phyloP scores from a whole-genome alignment of 2,329 filamentous ascomycete genomes.

The Sporothrix pseudoabietina region DNA sequence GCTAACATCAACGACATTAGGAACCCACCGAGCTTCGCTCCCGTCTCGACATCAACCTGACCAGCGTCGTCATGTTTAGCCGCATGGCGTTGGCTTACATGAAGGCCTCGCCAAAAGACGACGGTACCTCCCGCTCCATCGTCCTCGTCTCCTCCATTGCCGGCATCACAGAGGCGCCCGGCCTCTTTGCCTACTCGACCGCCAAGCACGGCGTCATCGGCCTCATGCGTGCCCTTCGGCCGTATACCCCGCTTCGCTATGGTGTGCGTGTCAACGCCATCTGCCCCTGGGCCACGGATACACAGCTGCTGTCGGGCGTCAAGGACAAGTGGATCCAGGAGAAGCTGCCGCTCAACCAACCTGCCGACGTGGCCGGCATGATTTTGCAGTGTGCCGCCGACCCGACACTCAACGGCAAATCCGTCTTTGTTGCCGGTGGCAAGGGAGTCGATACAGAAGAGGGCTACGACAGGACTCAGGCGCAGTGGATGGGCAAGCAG shows the following conservation, averaged over 20 bases:
- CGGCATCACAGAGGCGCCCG: conserved; percentile 53
- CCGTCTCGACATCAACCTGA: conserved; percentile 51
- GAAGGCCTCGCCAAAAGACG: conserved; percentile 38
- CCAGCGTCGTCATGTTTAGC: conserved; percentile 50
- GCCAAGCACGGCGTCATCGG: conserved; percentile 55
- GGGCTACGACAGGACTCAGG: conserved; percentile 35
- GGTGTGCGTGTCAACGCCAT: conserved; percentile 49
- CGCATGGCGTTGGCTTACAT: conserved; percentile 54
- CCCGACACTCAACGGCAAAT: conserved; percentile 38
- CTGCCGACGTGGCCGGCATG: conserved; percentile 46
- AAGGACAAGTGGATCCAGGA: conserved; percentile 43
- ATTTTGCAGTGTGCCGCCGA: conserved; percentile 46
- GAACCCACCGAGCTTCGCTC: conserved; percentile 43
- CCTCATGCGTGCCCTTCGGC: conserved; percentile 50
- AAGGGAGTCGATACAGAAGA: conserved; percentile 39
- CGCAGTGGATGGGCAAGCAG: conserved; percentile 39
- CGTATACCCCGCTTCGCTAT: conserved; percentile 39
- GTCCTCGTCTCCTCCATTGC: conserved; percentile 45
- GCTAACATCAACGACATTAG: neutral
- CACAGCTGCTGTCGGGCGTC: conserved; percentile 47
- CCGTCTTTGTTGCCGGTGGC: conserved; percentile 38
- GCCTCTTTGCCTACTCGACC: conserved; percentile 51
- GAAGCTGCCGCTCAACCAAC: conserved; percentile 47
- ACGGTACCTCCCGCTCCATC: conserved; percentile 36
- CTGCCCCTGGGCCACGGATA: conserved; percentile 52